Conservation (phyloP, 23 red algal species). For the Gracilaria caudata region DNA sequence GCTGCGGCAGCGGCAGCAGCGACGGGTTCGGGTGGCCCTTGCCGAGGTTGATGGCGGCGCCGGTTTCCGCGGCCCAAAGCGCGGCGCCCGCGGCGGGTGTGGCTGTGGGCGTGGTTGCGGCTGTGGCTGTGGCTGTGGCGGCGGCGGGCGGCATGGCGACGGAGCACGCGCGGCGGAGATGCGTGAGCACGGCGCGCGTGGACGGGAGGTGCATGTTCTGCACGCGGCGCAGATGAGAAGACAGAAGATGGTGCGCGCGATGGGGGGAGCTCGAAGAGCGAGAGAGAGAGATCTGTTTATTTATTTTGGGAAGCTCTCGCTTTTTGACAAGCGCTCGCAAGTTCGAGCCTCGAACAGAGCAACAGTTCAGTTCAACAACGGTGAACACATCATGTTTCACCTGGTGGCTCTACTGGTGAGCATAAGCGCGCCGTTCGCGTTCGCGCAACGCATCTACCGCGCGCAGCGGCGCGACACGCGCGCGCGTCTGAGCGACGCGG, state of each 20-base stretch:
- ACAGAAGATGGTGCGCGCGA: not conserved
- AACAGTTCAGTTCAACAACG: too few relatives aligned
- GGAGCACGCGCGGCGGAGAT: not conserved
- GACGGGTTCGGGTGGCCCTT: constrained; percentile 79
- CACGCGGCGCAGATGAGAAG: not conserved
- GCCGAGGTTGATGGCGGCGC: constrained; percentile 19
- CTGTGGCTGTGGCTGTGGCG: not conserved
- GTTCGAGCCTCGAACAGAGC: too few relatives aligned
- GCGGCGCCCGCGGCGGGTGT: too few relatives aligned
- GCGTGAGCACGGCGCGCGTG: not conserved
- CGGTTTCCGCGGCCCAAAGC: not conserved
- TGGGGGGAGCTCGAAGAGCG: too few relatives aligned
- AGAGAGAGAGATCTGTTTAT: too few relatives aligned
- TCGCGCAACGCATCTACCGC: not conserved
- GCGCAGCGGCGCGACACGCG: not conserved
- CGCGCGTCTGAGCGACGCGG: not conserved
- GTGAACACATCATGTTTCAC: too few relatives aligned
- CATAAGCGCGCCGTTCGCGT: not conserved
- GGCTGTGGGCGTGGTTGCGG: too few relatives aligned
- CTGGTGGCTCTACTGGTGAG: constrained; percentile 6
- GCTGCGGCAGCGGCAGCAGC: constrained; percentile 59
- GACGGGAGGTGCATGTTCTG: not conserved
- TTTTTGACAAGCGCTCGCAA: too few relatives aligned
- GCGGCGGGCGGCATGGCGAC: not conserved
- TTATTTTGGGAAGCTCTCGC: too few relatives aligned